Conservation (phyloP, 1,284 basidiomycete species). For the Somion occarium region DNA sequence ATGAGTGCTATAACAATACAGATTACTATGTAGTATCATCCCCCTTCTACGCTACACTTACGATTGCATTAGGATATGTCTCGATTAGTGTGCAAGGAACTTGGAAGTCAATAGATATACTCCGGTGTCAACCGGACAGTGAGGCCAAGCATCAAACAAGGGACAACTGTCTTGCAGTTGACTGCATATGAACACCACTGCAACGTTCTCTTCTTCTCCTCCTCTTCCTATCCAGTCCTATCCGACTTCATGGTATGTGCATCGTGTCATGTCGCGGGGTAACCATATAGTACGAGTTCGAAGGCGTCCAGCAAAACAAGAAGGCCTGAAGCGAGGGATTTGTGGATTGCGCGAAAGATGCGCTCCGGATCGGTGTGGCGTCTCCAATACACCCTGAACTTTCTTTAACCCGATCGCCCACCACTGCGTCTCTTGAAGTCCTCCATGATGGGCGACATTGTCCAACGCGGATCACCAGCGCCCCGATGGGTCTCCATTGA, state of each 20-base stretch:
- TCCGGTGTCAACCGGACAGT: neutral
- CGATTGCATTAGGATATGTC: neutral
- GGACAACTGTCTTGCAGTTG: neutral
- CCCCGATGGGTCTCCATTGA: slow-evolving; percentile 17
- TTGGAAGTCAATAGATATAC: neutral
- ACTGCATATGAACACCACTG: neutral
- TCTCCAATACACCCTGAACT: neutral
- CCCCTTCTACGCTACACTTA: neutral
- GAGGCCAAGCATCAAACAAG: neutral
- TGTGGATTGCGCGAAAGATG: neutral
- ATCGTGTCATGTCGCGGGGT: too few species aligned
- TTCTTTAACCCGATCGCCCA: neutral
- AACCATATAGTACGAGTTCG: neutral
- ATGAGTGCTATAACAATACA: neutral
- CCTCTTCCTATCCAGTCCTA: neutral
- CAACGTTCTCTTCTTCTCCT: neutral
- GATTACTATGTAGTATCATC: neutral
- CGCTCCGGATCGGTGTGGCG: neutral
- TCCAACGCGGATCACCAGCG: neutral
- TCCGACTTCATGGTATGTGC: too few species aligned
- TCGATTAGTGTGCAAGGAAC: neutral
- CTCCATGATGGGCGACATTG: slow-evolving; percentile 1
- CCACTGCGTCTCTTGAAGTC: neutral
- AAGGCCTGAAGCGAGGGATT: neutral
- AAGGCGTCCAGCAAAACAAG: neutral